A percentile compares a stretch with the other conserved stretches of the same genome.
phyloP scores from a whole-genome alignment of 2,329 filamentous ascomycete genomes.

The Monosporascus cannonballus region DNA sequence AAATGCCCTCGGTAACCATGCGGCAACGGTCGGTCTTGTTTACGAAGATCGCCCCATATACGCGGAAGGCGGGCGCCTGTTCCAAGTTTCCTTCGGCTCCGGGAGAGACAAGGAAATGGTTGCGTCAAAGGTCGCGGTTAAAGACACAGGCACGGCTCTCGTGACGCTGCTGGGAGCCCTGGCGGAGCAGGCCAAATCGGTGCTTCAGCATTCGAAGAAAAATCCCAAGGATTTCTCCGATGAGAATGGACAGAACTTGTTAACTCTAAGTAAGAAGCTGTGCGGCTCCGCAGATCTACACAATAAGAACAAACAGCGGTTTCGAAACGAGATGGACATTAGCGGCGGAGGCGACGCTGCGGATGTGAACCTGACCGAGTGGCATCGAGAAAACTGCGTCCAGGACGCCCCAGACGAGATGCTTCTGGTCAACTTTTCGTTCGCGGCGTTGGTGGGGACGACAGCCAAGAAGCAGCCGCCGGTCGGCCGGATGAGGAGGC shows the following conservation, averaged over 20 bases:
- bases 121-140: conserved; percentile 2
- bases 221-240: conserved; percentile 16
- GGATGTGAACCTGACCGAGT: conserved; percentile 20
- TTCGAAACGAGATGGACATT: conserved; percentile 7
- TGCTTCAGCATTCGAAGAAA: conserved; percentile 19
- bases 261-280: conserved; percentile 28
- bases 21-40: conserved; percentile 24
- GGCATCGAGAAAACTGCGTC: conserved; percentile 28
- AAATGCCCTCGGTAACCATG: conserved; percentile 25
- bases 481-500: conserved; percentile 39
- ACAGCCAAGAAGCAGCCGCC: conserved; percentile 6
- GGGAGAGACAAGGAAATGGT: background rate
- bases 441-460: conserved; percentile 9
- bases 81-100: conserved; percentile 25
- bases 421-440: conserved; percentile 25
- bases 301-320: conserved; percentile 5
- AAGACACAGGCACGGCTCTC: conserved; percentile 22
- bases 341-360: conserved; percentile 1
- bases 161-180: conserved; percentile 20
- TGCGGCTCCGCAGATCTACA: conserved; percentile 21
- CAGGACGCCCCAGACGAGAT: conserved; percentile 27
- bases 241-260: conserved; percentile 20
- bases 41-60: conserved; percentile 28
- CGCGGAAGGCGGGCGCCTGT: conserved; percentile 27
- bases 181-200: conserved; percentile 24